Percentiles rank a stretch among this genome's conserved stretches.
Evolutionary conservation across 805 yeast species (phyloP).

Genomic region (Starmerella stellata): DNA sequence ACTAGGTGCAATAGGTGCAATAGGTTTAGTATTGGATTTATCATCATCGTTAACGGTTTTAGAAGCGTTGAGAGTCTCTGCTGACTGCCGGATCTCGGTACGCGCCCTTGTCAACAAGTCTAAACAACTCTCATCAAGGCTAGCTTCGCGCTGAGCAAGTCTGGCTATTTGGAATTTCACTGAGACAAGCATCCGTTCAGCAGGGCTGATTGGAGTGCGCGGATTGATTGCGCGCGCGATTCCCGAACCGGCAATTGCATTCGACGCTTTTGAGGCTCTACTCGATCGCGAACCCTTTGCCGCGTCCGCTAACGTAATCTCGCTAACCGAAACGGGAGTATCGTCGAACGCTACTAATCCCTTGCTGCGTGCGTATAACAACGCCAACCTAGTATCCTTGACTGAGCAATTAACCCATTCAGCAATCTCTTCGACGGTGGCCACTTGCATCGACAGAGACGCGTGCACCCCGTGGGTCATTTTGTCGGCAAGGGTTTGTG

Average conservation of each 20-base stretch:
- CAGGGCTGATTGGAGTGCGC: constrained; percentile 3
- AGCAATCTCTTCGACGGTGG: neutral
- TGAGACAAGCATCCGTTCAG: constrained; percentile 9
- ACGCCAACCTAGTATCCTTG: neutral
- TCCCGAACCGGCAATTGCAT: neutral
- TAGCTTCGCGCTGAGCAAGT: constrained; percentile 15
- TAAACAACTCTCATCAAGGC: constrained; percentile 16
- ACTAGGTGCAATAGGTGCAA: neutral
- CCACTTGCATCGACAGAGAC: neutral
- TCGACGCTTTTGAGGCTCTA: too few relatives aligned
- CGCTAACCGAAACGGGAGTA: too few relatives aligned
- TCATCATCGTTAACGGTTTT: too few relatives aligned
- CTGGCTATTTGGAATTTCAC: constrained; percentile 10
- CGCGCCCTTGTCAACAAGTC: constrained; percentile 2
- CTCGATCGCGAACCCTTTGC: too few relatives aligned
- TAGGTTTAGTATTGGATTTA: too few relatives aligned
- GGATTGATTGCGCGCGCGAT: neutral
- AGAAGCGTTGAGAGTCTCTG: too few relatives aligned
- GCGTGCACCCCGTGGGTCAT: too few relatives aligned
- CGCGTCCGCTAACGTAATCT: too few relatives aligned
- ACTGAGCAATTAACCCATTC: neutral
- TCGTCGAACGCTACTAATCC: neutral
- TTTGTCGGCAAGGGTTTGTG: neutral
- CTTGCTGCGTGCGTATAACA: neutral
- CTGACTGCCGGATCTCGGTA: too few relatives aligned